These are phyloP conservation scores for Populus trichocarpa DNA, from an alignment of 441 rosid species.

Conservation along the genomic window DNA sequence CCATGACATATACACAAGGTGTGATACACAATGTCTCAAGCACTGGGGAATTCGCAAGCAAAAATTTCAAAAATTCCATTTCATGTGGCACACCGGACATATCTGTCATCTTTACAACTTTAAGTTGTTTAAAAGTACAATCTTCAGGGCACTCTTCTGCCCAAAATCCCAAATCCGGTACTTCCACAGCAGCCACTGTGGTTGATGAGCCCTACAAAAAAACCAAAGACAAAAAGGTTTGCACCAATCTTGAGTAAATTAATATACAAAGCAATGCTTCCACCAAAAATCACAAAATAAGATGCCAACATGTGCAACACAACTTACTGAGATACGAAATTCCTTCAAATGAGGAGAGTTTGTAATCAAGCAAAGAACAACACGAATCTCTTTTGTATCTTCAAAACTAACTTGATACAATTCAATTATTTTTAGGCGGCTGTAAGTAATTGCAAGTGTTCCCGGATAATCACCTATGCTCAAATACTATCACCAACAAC, in stretches of 20 bases:
- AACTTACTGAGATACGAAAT: constrained; percentile 72
- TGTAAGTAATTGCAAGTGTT: constrained; percentile 52
- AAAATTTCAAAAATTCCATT: constrained; percentile 71
- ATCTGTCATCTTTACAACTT: constrained; percentile 63
- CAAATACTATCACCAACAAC: constrained; percentile 50
- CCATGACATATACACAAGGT: constrained; percentile 48
- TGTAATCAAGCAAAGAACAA: constrained; percentile 74
- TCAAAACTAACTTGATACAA: constrained; percentile 86
- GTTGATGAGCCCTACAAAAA: constrained; percentile 55
- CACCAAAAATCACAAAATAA: constrained; percentile 9
- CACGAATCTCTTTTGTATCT: constrained; percentile 71
- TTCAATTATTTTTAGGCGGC: constrained; percentile 56
- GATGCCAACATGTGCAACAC: not conserved
- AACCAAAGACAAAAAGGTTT: not conserved
- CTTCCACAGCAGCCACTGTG: constrained; percentile 47
- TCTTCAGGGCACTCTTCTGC: constrained; percentile 45
- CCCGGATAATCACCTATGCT: constrained; percentile 80
- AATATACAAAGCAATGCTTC: not conserved
- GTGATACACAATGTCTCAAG: constrained; percentile 60
- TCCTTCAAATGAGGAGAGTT: constrained; percentile 79
- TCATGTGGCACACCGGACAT: constrained; percentile 65
- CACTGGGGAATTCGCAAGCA: constrained; percentile 63
- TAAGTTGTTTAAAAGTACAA: constrained; percentile 50
- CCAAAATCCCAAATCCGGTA: constrained; percentile 57
- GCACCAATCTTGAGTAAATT: not conserved